A percentile compares a stretch with the other conserved stretches of the same genome.
phyloP scores from a whole-genome alignment of 164 flowering plant species.

The Vitis rupestris region DNA sequence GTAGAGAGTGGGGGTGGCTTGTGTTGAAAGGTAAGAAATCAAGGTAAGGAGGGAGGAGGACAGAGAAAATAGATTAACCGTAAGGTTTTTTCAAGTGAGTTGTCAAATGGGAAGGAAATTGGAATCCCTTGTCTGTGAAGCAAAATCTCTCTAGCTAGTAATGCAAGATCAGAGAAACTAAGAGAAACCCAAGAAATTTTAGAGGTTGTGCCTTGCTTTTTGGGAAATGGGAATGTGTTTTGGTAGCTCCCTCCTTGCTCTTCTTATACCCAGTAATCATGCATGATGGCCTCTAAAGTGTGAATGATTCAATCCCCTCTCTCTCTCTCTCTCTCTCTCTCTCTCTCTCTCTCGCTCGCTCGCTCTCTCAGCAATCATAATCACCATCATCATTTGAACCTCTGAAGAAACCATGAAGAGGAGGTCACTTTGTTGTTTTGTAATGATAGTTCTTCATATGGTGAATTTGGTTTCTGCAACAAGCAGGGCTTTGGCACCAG shows the following conservation, averaged over 20 bases:
- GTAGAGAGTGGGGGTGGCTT: conserved; percentile 15
- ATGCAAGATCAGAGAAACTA: neutral
- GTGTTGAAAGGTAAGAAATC: conserved; percentile 17
- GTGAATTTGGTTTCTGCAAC: conserved; percentile 38
- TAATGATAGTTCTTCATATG: conserved; percentile 27
- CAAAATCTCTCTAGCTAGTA: conserved; percentile 20
- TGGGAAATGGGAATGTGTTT: conserved; percentile 15
- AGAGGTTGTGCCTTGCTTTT: conserved; percentile 10
- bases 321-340: conserved; percentile 7
- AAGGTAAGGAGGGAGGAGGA: neutral
- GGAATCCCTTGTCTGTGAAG: conserved; percentile 36
- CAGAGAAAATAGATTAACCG: neutral
- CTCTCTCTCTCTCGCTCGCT: conserved; percentile 7
- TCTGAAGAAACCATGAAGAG: conserved; percentile 16
- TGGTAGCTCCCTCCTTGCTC: neutral
- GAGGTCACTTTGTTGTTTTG: conserved; percentile 12
- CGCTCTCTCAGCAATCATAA: neutral
- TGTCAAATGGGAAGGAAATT: conserved; percentile 22
- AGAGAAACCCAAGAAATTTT: conserved; percentile 12
- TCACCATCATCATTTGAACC: conserved; percentile 14
- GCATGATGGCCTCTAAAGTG: conserved; percentile 2
- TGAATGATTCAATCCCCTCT: conserved; percentile 1
- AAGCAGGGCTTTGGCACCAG: conserved; percentile 31
- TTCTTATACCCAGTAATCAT: conserved; percentile 17
- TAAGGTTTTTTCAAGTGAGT: conserved; percentile 7